phyloP scores from a whole-genome alignment of 2,329 filamentous ascomycete species.

The Cordyceps cicadae region DNA sequence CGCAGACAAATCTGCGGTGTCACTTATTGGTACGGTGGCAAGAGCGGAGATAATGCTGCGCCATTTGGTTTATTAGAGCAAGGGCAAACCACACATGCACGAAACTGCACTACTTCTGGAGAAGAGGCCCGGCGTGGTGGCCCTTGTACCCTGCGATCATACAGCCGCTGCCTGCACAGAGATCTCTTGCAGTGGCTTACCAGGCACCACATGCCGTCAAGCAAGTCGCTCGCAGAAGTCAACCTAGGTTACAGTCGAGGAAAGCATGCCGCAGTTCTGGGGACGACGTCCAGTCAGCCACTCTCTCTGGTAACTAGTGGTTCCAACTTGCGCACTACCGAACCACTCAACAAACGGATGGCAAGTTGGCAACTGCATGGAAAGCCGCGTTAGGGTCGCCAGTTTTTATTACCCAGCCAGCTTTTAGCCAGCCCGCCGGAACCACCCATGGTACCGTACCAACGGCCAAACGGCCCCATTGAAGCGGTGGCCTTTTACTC shows the following conservation, averaged over 20 bases:
- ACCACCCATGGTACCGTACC: not conserved
- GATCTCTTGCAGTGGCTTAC: conserved; percentile 9
- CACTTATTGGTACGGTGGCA: not conserved
- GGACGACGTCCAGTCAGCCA: not conserved
- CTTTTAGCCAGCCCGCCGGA: conserved; percentile 1
- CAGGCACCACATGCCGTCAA: conserved; percentile 2
- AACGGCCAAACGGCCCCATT: conserved; percentile 5
- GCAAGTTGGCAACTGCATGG: conserved; percentile 1
- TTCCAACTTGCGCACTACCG: conserved; percentile 3
- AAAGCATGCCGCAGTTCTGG: not conserved
- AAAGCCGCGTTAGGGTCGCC: not conserved
- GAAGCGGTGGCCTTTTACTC: conserved; percentile 11
- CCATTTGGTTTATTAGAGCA: not conserved
- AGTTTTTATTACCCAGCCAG: not conserved
- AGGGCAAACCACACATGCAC: conserved; percentile 7
- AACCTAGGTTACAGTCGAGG: not conserved
- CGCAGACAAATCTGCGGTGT: not conserved
- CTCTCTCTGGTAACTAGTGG: not conserved
- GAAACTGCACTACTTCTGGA: conserved; percentile 1
- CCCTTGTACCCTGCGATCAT: conserved; percentile 7
- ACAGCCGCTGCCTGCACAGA: conserved; percentile 7
- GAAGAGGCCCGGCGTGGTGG: not conserved
- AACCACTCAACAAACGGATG: conserved; percentile 1
- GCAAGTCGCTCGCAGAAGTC: conserved; percentile 12
- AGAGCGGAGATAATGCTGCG: not conserved